Evolutionary conservation across 495 filamentous ascomycete species (phyloP), one percentile per base, ranked within the genome.

Genomic region (Sporormia fimetaria): DNA sequence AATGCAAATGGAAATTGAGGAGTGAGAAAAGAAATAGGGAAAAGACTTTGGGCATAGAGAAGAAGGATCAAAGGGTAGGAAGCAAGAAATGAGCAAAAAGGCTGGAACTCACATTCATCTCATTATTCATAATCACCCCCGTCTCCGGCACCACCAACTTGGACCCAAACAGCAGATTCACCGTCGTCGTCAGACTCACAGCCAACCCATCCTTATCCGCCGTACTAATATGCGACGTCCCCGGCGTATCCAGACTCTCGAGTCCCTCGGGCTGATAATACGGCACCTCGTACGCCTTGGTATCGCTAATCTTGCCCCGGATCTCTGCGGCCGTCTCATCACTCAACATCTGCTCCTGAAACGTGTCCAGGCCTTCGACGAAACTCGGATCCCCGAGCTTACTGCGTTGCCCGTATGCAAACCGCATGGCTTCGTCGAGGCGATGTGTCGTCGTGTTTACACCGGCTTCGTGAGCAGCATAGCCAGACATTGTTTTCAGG

Each of bases 71-170:
- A 14, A 24, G n/a, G 23, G 33, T 15, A 24, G 17, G 26, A 11
- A 17, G 23, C 37, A 24, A 4, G 33, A 24, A 37, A 14, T 30
- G 1, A 11, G 17, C 11, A 8, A 9, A 12, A 18, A 11, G 17
- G 26, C 1, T 17, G 16, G 8, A 15, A 44, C 32, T 15, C 25
- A 36, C 32, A 56, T 94, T 82, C 87, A 94, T 94, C 56, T 94
- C 83, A 55, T 94, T 76, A 58, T 95, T 95, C 76, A 88, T 81
- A 33, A 93, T 82, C 34, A 94, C 73, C 22, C 78, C 78, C 0
- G 84, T 90, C 51, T 86, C 76, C 0, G 85, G 84, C 0, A 86
- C 77, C 63, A 93, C 74, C 24, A 94, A 48, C 20, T 73, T 63
- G 29, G 73, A 76, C 12, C 87, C 87, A 40, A 94, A 95, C 0